These are phyloP conservation scores for Salvia rosmarinus DNA, from an alignment of 257 asterid genomes.

Conservation along the genomic window DNA sequence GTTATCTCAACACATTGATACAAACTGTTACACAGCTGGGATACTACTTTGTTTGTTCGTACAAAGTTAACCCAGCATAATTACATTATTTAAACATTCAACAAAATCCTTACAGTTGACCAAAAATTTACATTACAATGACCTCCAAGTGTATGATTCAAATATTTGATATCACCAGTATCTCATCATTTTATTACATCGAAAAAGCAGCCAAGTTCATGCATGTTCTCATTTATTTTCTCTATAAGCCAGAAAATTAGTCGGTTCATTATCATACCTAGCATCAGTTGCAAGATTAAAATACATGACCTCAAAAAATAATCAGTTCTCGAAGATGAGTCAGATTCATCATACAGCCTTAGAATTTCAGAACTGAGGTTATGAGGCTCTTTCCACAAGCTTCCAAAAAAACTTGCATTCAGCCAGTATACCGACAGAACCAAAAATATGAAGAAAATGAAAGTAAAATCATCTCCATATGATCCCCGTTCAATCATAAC, in stretches of 20 bases:
- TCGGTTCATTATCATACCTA: not conserved
- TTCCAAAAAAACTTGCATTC: not conserved
- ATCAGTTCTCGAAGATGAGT: not conserved
- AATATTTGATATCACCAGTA: not conserved
- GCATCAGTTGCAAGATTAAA: not conserved
- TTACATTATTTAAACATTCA: not conserved
- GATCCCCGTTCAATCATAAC: no score
- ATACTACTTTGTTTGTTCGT: slow-evolving; percentile 18
- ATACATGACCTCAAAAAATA: not conserved
- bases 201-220: slow-evolving; percentile 10
- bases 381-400: not conserved
- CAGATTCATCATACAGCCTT: not conserved
- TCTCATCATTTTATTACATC: slow-evolving; percentile 11
- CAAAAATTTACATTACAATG: slow-evolving; percentile 5
- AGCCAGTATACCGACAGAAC: not conserved
- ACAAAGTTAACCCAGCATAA: not conserved
- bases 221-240: not conserved
- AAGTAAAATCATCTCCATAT: no score
- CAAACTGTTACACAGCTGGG: not conserved
- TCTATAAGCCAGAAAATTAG: not conserved
- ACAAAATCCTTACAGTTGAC: slow-evolving; percentile 14
- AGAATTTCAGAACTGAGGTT: not conserved
- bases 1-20: not conserved
- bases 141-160: not conserved
- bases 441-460: not conserved